Conservation (phyloP, 345 rosid genomes). For the Aquilaria yunnanensis region DNA sequence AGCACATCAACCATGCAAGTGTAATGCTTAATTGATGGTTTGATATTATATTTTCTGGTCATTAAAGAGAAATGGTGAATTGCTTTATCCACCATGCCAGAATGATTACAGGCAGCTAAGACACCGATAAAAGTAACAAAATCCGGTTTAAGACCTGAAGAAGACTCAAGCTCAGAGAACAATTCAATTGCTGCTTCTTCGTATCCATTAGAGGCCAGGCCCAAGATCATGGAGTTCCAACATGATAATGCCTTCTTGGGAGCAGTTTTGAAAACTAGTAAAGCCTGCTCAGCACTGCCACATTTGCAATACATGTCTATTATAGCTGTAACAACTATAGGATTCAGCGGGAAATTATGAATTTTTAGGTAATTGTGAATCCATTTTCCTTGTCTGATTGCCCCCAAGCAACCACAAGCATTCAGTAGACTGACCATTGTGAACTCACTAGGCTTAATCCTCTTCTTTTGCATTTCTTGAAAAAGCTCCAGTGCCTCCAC, state of each 20-base stretch:
- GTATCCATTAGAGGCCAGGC: constrained; percentile 57
- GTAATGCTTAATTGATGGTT: constrained; percentile 66
- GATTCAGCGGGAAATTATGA: constrained; percentile 40
- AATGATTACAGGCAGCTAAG: constrained; percentile 68
- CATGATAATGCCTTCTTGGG: constrained; percentile 45
- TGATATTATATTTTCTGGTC: constrained; percentile 43
- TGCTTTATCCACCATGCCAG: constrained; percentile 48
- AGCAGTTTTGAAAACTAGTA: constrained; percentile 32
- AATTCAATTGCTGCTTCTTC: constrained; percentile 46
- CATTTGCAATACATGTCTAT: constrained; percentile 78
- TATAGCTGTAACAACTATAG: constrained; percentile 53
- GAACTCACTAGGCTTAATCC: constrained; percentile 46
- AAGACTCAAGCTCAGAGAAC: constrained; percentile 46
- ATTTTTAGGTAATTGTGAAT: constrained; percentile 47
- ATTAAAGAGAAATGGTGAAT: constrained; percentile 41
- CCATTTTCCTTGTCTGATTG: constrained; percentile 68
- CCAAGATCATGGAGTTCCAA: constrained; percentile 83
- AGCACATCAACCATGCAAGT: constrained; percentile 57
- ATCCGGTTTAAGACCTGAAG: constrained; percentile 47
- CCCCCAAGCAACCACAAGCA: constrained; percentile 61
- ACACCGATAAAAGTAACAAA: constrained; percentile 55
- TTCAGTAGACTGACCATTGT: constrained; percentile 75
- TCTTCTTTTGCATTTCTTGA: constrained; percentile 36
- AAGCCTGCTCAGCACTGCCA: constrained; percentile 47
- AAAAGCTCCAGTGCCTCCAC: constrained; percentile 55